These are phyloP conservation scores for Rosa rugosa DNA, from an alignment of 306 rosid genomes.

Conservation along the genomic window DNA sequence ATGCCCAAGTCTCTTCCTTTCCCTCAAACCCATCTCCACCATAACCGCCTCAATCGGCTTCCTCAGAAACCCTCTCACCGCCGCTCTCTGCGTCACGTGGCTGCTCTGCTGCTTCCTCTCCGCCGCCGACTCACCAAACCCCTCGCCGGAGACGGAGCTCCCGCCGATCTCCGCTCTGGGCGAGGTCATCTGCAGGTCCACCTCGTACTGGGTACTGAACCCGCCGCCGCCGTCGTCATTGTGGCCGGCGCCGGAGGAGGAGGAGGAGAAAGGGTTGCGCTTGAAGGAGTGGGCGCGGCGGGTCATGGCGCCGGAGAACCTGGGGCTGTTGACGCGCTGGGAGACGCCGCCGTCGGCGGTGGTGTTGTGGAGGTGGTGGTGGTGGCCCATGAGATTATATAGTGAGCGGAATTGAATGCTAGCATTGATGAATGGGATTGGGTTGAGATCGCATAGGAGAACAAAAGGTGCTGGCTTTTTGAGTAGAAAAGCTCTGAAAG, in stretches of 20 bases:
- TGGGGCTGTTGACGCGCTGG: slow-evolving; percentile 85
- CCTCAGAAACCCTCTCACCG: slow-evolving; percentile 43
- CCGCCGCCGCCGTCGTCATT: slow-evolving; percentile 10
- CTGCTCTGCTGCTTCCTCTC: slow-evolving; percentile 46
- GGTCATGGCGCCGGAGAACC: slow-evolving; percentile 91
- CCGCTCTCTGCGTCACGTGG: slow-evolving; percentile 55
- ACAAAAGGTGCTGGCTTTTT: not conserved
- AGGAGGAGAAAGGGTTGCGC: slow-evolving; percentile 39
- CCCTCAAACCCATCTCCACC: slow-evolving; percentile 70
- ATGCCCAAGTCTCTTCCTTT: slow-evolving; percentile 74
- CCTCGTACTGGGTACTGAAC: slow-evolving; percentile 52
- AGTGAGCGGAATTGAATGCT: not conserved
- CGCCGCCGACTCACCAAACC: slow-evolving; percentile 36
- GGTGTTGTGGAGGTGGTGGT: slow-evolving; percentile 51
- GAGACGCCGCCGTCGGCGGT: slow-evolving; percentile 85
- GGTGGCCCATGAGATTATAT: slow-evolving; percentile 48
- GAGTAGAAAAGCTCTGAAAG: not conserved
- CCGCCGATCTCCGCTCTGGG: slow-evolving; percentile 68
- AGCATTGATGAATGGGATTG: slow-evolving; percentile 28
- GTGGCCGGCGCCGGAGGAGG: not conserved
- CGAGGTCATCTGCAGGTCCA: slow-evolving; percentile 65
- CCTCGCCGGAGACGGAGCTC: slow-evolving; percentile 36
- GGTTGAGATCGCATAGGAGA: slow-evolving; percentile 28
- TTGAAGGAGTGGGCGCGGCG: slow-evolving; percentile 97
- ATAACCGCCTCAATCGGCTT: slow-evolving; percentile 59